Evolutionary conservation across 306 rosid genomes (phyloP).

Genomic region (Biancaea sappan): DNA sequence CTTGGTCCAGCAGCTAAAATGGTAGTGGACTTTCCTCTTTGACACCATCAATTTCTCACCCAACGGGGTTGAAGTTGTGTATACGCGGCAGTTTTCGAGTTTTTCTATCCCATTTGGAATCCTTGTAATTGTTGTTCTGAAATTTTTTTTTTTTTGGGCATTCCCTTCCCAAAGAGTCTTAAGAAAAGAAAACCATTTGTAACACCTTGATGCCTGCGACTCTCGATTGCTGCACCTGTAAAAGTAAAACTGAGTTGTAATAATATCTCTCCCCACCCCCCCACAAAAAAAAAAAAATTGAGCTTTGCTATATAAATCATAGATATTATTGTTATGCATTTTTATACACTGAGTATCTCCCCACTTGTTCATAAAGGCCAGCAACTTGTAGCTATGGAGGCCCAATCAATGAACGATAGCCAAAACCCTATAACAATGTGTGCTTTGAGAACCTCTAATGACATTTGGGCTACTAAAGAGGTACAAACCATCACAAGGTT

Average conservation of each 20-base stretch:
- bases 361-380: neutral
- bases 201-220: constrained; percentile 29
- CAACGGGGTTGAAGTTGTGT: constrained; percentile 4
- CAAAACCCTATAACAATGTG: neutral
- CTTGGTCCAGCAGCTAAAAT: neutral
- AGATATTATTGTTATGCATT: constrained; percentile 12
- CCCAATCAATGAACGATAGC: neutral
- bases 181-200: constrained; percentile 24
- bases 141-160: constrained; percentile 8
- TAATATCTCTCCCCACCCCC: neutral
- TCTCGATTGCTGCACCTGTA: constrained; percentile 14
- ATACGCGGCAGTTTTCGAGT: constrained; percentile 24
- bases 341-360: too few relatives aligned
- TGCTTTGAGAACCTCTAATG: neutral
- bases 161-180: constrained; percentile 24
- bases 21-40: neutral
- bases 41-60: neutral
- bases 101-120: constrained; percentile 30
- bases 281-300: too few relatives aligned
- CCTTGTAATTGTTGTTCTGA: constrained; percentile 39
- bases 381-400: neutral
- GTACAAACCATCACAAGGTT: too few relatives aligned
- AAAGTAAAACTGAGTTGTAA: constrained; percentile 28
- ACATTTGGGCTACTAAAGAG: neutral
- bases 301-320: constrained; percentile 10